These are phyloP conservation scores for Blastobotrys raffinosifermentans DNA, from an alignment of 1,139 yeast genomes.

Conservation along the genomic window DNA sequence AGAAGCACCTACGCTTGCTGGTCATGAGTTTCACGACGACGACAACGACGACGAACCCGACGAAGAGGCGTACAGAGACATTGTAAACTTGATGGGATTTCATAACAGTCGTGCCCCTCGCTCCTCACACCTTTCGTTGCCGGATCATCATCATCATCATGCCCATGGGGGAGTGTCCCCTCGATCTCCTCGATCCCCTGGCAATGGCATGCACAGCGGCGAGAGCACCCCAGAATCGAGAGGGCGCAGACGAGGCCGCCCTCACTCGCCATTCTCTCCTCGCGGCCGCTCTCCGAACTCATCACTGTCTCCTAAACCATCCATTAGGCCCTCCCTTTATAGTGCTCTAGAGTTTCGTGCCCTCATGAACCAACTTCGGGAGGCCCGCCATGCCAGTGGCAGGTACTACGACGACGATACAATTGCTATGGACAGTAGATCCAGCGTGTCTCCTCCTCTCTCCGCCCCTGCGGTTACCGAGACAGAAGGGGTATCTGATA, in stretches of 20 bases:
- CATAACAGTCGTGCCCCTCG: conserved; percentile 7
- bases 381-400: too few relatives aligned
- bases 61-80: conserved; percentile 25
- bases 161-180: background rate
- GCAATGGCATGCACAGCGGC: too few relatives aligned
- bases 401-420: too few relatives aligned
- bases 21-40: conserved; percentile 6
- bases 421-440: too few relatives aligned
- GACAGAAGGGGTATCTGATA: too few relatives aligned
- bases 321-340: conserved; percentile 40
- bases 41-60: conserved; percentile 19
- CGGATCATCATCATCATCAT: conserved; percentile 6
- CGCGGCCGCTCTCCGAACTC: conserved; percentile 5
- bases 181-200: conserved; percentile 5
- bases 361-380: conserved; percentile 20
- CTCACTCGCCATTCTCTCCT: too few relatives aligned
- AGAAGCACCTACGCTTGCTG: background rate
- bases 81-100: conserved; percentile 27
- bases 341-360: conserved; percentile 40
- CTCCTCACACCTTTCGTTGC: too few relatives aligned
- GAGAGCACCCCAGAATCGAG: too few relatives aligned
- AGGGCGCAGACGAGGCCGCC: too few relatives aligned
- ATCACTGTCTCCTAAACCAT: conserved; percentile 13
- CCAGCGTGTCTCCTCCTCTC: too few relatives aligned
- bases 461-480: too few relatives aligned